Conservation (phyloP, 2,329 filamentous ascomycete genomes). For the Colletotrichum sublineola region DNA sequence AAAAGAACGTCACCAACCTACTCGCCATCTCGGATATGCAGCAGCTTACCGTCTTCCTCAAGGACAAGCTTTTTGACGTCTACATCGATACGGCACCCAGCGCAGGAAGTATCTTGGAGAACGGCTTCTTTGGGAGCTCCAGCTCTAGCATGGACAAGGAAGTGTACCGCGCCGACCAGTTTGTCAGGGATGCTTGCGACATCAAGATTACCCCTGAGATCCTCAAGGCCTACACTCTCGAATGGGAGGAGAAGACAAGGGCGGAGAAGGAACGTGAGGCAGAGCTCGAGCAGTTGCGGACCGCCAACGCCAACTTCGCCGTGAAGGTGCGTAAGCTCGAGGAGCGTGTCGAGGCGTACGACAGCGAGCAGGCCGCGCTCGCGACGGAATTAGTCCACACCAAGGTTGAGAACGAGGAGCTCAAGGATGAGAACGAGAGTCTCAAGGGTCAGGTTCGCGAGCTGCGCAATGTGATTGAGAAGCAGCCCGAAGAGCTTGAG, state of each 20-base stretch:
- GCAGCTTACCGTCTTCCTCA: constrained; percentile 88
- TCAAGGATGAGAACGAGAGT: constrained; percentile 90
- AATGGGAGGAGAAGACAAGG: constrained; percentile 95
- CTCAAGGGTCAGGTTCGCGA: constrained; percentile 88
- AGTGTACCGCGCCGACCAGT: constrained; percentile 92
- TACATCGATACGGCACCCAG: constrained; percentile 97
- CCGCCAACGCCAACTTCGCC: constrained; percentile 75
- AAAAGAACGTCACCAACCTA: constrained; percentile 86
- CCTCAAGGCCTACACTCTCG: constrained; percentile 82
- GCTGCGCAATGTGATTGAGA: constrained; percentile 87
- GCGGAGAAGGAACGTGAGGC: constrained; percentile 84
- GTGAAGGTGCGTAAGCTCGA: constrained; percentile 86
- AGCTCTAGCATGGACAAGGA: constrained; percentile 93
- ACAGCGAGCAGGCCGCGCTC: constrained; percentile 90
- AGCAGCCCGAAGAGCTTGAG: constrained; percentile 91
- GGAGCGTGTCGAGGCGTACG: constrained; percentile 87
- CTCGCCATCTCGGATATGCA: constrained; percentile 92
- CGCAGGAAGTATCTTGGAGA: constrained; percentile 92
- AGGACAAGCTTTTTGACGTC: constrained; percentile 94
- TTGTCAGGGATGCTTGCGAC: constrained; percentile 92
- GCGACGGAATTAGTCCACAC: constrained; percentile 92
- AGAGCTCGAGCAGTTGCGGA: constrained; percentile 81
- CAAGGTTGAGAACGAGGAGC: constrained; percentile 92
- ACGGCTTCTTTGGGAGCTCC: constrained; percentile 95
- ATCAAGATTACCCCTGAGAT: constrained; percentile 87